Conservation (phyloP, 164 flowering plant genomes). For the Piper betle region DNA sequence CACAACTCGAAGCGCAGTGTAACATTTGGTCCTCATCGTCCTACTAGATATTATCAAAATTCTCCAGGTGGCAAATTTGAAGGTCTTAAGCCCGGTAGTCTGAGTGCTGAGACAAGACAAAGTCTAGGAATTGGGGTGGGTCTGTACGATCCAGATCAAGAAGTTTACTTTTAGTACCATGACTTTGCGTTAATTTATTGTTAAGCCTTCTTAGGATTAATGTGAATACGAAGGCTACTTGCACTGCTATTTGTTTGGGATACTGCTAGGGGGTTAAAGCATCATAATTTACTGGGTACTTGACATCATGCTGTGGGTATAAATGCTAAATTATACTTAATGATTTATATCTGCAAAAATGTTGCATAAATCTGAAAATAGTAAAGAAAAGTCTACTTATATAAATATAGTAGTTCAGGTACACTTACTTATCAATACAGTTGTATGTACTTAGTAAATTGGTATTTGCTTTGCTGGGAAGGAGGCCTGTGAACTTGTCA, state of each 20-base stretch:
- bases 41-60: constrained; percentile 69
- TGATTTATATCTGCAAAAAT: too few relatives aligned
- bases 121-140: constrained; percentile 82
- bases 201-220: neutral
- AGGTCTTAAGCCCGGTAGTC: constrained; percentile 72
- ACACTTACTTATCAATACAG: too few relatives aligned
- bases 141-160: neutral
- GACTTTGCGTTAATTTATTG: neutral
- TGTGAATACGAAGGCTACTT: neutral
- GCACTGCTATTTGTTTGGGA: too few relatives aligned
- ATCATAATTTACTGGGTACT: neutral
- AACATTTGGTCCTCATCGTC: constrained; percentile 34
- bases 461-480: neutral
- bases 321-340: neutral
- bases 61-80: constrained; percentile 85
- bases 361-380: neutral
- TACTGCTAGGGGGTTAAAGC: neutral
- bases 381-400: neutral
- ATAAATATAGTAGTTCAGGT: neutral
- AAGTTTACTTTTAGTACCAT: neutral
- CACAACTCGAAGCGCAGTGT: constrained; percentile 46
- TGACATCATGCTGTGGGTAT: neutral
- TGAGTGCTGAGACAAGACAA: constrained; percentile 61
- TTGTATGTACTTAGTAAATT: neutral
- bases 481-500: neutral